Percentiles rank a stretch among this genome's conserved stretches.
These are phyloP conservation scores for Fraxinus cuspidata DNA, from an alignment of 257 asterid genomes.

Conservation along the genomic window DNA sequence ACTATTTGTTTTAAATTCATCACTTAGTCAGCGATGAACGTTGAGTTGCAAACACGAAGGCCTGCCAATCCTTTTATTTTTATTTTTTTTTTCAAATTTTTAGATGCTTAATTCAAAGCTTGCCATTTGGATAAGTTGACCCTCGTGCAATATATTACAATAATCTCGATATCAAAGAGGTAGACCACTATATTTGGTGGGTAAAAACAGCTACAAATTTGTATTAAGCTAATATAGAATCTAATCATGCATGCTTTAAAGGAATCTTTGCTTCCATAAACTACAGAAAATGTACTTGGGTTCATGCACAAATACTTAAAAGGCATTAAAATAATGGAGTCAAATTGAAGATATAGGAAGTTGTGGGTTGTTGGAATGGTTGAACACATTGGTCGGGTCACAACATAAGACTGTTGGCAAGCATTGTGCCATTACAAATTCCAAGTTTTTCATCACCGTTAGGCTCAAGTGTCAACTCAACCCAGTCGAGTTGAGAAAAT, in stretches of 20 bases:
- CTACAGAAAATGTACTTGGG: slow-evolving; percentile 22
- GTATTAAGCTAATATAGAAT: slow-evolving; percentile 23
- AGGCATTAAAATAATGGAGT: too few species aligned
- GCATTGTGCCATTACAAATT: too few species aligned
- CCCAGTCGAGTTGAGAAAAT: too few species aligned
- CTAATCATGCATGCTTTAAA: slow-evolving; percentile 19
- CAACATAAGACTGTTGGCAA: too few species aligned
- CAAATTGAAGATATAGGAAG: too few species aligned
- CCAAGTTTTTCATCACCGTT: too few species aligned
- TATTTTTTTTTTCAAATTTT: neutral
- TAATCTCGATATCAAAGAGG: neutral
- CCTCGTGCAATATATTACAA: neutral
- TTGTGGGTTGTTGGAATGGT: slow-evolving; percentile 22
- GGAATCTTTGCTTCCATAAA: slow-evolving; percentile 30
- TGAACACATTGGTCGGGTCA: slow-evolving; percentile 13
- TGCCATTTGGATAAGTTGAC: slow-evolving; percentile 48
- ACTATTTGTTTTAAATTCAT: neutral
- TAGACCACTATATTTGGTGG: neutral
- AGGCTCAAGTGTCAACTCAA: too few species aligned
- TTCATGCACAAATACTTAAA: too few species aligned
- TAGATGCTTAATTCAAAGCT: neutral
- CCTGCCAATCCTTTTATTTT: slow-evolving; percentile 35
- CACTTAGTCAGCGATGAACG: slow-evolving; percentile 38
- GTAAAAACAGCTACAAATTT: neutral
- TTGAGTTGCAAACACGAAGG: slow-evolving; percentile 48